phyloP scores from a whole-genome alignment of 192 early-diverging fungal genomes.

The Podila horticola region DNA sequence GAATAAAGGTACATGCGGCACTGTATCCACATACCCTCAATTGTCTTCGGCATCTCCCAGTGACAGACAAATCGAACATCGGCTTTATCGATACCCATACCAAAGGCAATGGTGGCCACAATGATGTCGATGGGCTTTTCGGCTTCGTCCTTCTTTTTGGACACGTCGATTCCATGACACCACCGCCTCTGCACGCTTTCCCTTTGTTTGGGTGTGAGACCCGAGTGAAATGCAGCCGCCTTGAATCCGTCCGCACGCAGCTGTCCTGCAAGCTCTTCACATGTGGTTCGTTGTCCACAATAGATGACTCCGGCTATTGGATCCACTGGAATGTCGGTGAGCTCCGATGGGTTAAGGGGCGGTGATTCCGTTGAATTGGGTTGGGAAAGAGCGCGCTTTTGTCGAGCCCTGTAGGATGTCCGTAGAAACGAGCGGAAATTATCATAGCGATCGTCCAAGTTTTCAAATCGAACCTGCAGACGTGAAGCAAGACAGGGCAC shows the following conservation, averaged over 20 bases:
- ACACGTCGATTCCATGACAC: conserved; percentile 1
- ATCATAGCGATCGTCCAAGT: conserved; percentile 16
- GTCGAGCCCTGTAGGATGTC: conserved; percentile 19
- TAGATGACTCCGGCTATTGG: conserved; percentile 40
- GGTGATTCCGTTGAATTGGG: too few species aligned
- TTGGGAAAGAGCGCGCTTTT: conserved; percentile 1
- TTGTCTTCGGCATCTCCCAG: conserved; percentile 72
- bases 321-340: neutral
- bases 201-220: conserved; percentile 40
- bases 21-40: conserved; percentile 64
- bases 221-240: conserved; percentile 50
- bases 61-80: conserved; percentile 80
- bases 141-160: neutral
- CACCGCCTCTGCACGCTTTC: conserved; percentile 34
- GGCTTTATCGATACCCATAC: conserved; percentile 80
- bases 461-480: conserved; percentile 33
- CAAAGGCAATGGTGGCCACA: conserved; percentile 83
- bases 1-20: too few species aligned
- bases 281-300: conserved; percentile 36
- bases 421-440: conserved; percentile 30
- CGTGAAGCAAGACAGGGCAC: neutral
- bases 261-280: conserved; percentile 29
- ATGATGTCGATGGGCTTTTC: conserved; percentile 65
- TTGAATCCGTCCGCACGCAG: conserved; percentile 23
- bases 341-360: neutral